Base-by-base conservation (phyloP, 2,329 filamentous ascomycete genomes). In the Fusarium incarnatum region DNA sequence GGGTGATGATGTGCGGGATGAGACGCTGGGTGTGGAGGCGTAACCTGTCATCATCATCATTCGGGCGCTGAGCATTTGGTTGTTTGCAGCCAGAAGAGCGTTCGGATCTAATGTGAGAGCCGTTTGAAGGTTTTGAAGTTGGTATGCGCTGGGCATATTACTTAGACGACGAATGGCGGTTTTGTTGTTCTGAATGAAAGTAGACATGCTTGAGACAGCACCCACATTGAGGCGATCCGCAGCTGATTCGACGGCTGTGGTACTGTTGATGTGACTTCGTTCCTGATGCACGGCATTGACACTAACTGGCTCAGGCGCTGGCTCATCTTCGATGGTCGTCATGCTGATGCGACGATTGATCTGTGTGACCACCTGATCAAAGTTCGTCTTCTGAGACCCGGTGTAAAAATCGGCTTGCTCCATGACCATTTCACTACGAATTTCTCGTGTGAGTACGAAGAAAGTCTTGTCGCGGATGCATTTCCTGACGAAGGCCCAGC, bases 391-490 rank as follows among this genome's bases (percentile, higher is more conserved):
- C 40, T 71, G 64, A 9, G 49, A 52, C 0, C 32, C 15, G 2
- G 23, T 52, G 44, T 56, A 49, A 30, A 49, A 49, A 2, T 56
- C 44, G 5, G 30, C 10, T 34, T 47, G 54, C 6, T 56, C 40
- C 8, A 48, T 55, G 8, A 67, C 12, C 1, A 23, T 13, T 11
- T 57, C 67, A 5, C 30, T 57, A 7, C 60, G 62, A 1, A 80
- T 75, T 10, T 77, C 77, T 45, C 81, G 79, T 0, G 84, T 78
- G 20, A 87, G 77, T 3, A 86, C 76, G 68, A 87, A 87, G 64
- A 88, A 83, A 1, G 82, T 85, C 1, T 85, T 85, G 49, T 88
- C 85, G 7, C 79, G 78, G 16, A 87, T 80, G 44, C 81, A 83
- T 32, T 82, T 79, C 1, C 82, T 80, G 9, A 88, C 78, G 4